Base-by-base conservation (phyloP, 768 basidiomycete genomes). In the Amanita polypyramis region DNA sequence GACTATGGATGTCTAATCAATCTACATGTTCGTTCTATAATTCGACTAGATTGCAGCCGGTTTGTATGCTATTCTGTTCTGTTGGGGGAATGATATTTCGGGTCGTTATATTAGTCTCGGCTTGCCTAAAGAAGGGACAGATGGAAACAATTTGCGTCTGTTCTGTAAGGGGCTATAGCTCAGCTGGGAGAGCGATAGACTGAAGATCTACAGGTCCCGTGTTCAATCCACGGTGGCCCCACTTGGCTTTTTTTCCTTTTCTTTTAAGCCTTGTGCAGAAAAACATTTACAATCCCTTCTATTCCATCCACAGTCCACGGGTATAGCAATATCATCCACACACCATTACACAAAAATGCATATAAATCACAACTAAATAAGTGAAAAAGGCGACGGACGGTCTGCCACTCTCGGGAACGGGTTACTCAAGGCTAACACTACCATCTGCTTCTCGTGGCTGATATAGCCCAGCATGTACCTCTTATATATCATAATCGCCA, bases 381-480 rank as follows among this genome's bases (percentile, higher is more conserved):
- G 30, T 17, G 39, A 41, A 60, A 71, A 82, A 1, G 85, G 82
- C 5, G 73, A 63, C 30, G 70, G 71, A 29, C 81, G 67, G 52
- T 87, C 85, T 21, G 71, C 76, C 12, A 89, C 63, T 51, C 73
- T 73, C 2, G 93, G 91, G 60, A 96, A 97, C 5, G 91, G 77
- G 57, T 84, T 86, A 19, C 70, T 74, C 53, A 33, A 39, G 12
- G 47, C 39, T 38, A 97, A 63, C 4, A 99, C 96, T 4, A 97
- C 90, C 78, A 85, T 90, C 68, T 89, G 86, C 64, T 87, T 88
- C 60, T 88, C 89, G 58, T 99, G 96, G 43, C 91, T 92, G 57
- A 99, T 93, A 64, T 98, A 99, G 7, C 96, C 96, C 43, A 87
- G 77, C 65, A 98, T 83, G 62, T 82, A 89, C 15, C 87, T 88